phyloP scores from a whole-genome alignment of 169 alveolate species.

The Plasmodium inui region DNA sequence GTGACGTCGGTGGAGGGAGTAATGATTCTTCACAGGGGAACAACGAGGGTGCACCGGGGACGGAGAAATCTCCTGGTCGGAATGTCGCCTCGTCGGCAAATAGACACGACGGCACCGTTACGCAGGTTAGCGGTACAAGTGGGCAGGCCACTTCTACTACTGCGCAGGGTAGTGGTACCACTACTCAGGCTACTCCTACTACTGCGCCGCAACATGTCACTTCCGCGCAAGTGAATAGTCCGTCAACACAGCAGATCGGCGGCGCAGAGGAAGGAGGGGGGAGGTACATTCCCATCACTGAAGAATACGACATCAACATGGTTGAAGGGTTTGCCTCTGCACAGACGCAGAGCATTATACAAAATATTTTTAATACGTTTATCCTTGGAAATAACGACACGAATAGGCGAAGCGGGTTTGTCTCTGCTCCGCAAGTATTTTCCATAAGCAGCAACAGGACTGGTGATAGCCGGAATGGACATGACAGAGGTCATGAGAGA shows the following conservation, averaged over 20 bases:
- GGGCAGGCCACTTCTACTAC: neutral
- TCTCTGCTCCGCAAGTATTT: neutral
- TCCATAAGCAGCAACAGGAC: conserved; percentile 1
- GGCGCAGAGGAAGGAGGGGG: neutral
- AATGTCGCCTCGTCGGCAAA: neutral
- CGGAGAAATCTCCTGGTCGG: neutral
- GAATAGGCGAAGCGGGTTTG: neutral
- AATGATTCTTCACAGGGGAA: neutral
- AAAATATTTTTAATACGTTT: conserved; percentile 38
- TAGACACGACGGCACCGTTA: neutral
- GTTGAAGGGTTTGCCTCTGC: conserved; percentile 16
- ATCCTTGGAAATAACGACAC: conserved; percentile 27
- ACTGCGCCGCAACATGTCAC: neutral
- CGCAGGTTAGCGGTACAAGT: neutral
- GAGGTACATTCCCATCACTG: neutral
- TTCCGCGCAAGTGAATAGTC: neutral
- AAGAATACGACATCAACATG: conserved; percentile 17
- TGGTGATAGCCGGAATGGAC: neutral
- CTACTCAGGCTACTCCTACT: neutral
- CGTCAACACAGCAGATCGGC: neutral
- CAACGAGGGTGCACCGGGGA: neutral
- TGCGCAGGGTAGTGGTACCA: neutral
- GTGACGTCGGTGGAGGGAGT: neutral
- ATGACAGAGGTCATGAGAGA: conserved; percentile 13
- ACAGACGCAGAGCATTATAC: conserved; percentile 31